Evolutionary conservation across 306 rosid genomes (phyloP).

Genomic region (Neltuma alba): DNA sequence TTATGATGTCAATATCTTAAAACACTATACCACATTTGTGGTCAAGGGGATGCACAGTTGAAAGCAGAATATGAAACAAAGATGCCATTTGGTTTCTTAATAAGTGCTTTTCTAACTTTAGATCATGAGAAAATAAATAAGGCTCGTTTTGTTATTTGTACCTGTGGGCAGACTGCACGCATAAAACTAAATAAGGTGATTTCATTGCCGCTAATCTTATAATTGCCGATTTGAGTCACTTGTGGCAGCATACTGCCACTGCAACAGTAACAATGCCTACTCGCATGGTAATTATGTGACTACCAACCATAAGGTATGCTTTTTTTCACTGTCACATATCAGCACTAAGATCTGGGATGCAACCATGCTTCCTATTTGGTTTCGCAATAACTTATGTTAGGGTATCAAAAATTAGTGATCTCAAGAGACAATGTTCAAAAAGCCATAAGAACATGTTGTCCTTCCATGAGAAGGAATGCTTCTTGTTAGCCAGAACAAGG

Average conservation of each 20-base stretch:
- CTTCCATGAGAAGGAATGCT: background rate
- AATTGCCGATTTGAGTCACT: background rate
- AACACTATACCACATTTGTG: background rate
- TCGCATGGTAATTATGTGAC: background rate
- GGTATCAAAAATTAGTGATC: background rate
- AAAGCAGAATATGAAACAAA: background rate
- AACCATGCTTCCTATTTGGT: background rate
- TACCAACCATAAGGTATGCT: background rate
- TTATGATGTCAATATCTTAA: conserved; percentile 24
- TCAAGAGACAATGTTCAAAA: background rate
- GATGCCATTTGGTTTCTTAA: background rate
- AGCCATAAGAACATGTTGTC: background rate
- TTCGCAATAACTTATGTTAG: background rate
- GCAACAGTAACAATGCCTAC: background rate
- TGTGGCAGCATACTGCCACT: no score
- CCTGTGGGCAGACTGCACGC: background rate
- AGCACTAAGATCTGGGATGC: background rate
- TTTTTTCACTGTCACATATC: background rate
- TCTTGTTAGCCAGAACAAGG: background rate
- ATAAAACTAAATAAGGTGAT: background rate
- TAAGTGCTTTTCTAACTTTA: background rate
- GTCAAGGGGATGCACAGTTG: background rate
- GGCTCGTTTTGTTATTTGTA: background rate
- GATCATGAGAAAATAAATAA: background rate
- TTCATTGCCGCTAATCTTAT: background rate